Evolutionary conservation across 1,284 basidiomycete species (phyloP), one percentile per base, ranked within the genome.

Genomic region (Malassezia nana): DNA sequence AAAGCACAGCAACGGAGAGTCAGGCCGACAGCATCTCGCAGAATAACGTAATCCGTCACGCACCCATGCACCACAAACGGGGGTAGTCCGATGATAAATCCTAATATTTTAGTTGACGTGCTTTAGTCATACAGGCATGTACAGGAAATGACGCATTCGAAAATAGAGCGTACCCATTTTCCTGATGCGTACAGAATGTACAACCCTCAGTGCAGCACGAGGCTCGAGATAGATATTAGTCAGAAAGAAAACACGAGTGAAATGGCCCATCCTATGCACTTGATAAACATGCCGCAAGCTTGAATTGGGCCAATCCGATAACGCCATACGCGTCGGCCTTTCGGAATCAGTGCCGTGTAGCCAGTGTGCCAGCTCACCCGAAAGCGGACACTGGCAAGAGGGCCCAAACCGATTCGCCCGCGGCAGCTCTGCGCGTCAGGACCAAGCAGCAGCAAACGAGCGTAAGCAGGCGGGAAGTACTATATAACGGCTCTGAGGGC

Each of bases 401-500:
- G 32, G 31, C 26, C 46, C 35, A 47, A 43, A 55, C 32, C 40
- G 26, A 55, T 55, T 47, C 52, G 52, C 42, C 52, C 39, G 41
- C 29, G 39, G n/a, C 32, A 29, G 13, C 31, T 28, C 16, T 6
- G 16, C 25, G 30, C 30, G 6, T 28, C 24, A 42, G 15, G 20
- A 16, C 52, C 26, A 20, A 35, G 26, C 24, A 31, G 18, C 32
- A 12, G 41, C 39, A 46, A 39, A 46, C 29, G 20, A 24, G 42
- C 12, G 45, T 55, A 55, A 50, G 45, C 52, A 55, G 44, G n/a
- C 40, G 52, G 52, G 41, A 43, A 31, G 30, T 47, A 38, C 42
- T 55, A 55, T 55, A 55, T 43, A 55, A 55, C 35, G 46, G 33
- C 46, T 25, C 50, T n/a, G 44, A 25, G 32, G 12, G 16, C 24